Evolutionary conservation across 176 grass and related monocot species (phyloP).

Genomic region (Triticum aestivum): DNA sequence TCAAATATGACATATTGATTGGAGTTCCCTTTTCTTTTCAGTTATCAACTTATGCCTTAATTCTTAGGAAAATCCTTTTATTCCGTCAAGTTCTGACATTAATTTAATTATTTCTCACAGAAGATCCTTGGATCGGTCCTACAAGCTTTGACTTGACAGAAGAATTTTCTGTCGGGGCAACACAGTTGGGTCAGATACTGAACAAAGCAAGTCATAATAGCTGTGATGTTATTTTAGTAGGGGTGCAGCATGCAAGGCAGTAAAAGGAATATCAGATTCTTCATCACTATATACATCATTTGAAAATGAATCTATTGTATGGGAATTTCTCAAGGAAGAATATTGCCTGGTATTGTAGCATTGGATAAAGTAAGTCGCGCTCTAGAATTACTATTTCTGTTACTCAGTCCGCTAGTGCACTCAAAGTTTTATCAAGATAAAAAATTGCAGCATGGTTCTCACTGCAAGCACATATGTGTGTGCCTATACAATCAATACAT

Average conservation of each 20-base stretch:
- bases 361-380: slow-evolving; percentile 84
- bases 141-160: slow-evolving; percentile 43
- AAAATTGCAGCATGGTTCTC: not conserved
- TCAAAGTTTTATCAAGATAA: slow-evolving; percentile 1
- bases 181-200: slow-evolving; percentile 56
- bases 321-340: slow-evolving; percentile 91
- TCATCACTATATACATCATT: slow-evolving; percentile 46
- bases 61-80: not conserved
- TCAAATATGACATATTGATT: not conserved
- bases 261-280: slow-evolving; percentile 40
- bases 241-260: slow-evolving; percentile 56
- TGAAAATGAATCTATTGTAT: slow-evolving; percentile 65
- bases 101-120: slow-evolving; percentile 45
- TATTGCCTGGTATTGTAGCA: slow-evolving; percentile 74
- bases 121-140: slow-evolving; percentile 84
- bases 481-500: slow-evolving; percentile 10
- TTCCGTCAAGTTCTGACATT: slow-evolving; percentile 19
- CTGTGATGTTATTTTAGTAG: slow-evolving; percentile 69
- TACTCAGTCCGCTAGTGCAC: not conserved
- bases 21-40: slow-evolving; percentile 18
- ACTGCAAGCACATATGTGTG: not conserved
- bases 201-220: slow-evolving; percentile 48
- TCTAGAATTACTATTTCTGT: slow-evolving; percentile 23
- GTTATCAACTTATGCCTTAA: slow-evolving; percentile 3
- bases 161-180: slow-evolving; percentile 41